These are phyloP conservation scores for Arthroderma sp. DNA, from an alignment of 2,329 filamentous ascomycete species.

Conservation along the genomic window DNA sequence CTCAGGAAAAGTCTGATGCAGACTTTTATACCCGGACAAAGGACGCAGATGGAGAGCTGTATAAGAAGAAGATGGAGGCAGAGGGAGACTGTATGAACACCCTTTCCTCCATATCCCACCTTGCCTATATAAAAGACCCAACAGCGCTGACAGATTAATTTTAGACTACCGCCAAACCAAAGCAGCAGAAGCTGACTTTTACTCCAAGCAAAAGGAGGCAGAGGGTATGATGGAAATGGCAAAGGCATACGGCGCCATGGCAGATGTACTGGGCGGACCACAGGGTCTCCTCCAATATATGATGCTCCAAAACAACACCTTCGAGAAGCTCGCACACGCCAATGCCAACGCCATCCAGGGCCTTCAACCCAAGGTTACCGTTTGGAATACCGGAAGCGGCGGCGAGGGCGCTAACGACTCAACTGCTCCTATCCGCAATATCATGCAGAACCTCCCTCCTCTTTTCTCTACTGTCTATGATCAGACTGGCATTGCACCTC, in stretches of 20 bases:
- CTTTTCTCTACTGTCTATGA: slow-evolving; percentile 76
- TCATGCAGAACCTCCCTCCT: slow-evolving; percentile 74
- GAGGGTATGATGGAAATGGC: slow-evolving; percentile 67
- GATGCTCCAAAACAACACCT: slow-evolving; percentile 75
- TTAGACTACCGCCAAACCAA: slow-evolving; percentile 19
- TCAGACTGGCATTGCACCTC: slow-evolving; percentile 71
- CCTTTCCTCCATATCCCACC: neutral
- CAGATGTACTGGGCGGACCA: slow-evolving; percentile 62
- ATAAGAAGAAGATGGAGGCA: slow-evolving; percentile 29
- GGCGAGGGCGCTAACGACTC: slow-evolving; percentile 38
- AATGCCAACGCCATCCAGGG: slow-evolving; percentile 65
- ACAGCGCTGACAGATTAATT: slow-evolving; percentile 1
- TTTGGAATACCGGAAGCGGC: slow-evolving; percentile 65
- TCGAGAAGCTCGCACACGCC: slow-evolving; percentile 61
- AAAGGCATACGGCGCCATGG: slow-evolving; percentile 61
- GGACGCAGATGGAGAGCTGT: slow-evolving; percentile 38
- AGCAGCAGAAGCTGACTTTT: slow-evolving; percentile 40
- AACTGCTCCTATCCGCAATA: slow-evolving; percentile 56
- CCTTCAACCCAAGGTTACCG: slow-evolving; percentile 75
- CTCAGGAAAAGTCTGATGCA: slow-evolving; percentile 35
- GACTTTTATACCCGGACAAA: slow-evolving; percentile 37
- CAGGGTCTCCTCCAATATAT: slow-evolving; percentile 68
- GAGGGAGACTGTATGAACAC: slow-evolving; percentile 21
- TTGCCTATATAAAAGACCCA: neutral
- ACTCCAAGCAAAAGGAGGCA: slow-evolving; percentile 56